Evolutionary conservation across 202 grass and related monocot genomes (phyloP), one percentile per base, ranked within the genome.

Genomic region (Cymbopogon flexuosus): DNA sequence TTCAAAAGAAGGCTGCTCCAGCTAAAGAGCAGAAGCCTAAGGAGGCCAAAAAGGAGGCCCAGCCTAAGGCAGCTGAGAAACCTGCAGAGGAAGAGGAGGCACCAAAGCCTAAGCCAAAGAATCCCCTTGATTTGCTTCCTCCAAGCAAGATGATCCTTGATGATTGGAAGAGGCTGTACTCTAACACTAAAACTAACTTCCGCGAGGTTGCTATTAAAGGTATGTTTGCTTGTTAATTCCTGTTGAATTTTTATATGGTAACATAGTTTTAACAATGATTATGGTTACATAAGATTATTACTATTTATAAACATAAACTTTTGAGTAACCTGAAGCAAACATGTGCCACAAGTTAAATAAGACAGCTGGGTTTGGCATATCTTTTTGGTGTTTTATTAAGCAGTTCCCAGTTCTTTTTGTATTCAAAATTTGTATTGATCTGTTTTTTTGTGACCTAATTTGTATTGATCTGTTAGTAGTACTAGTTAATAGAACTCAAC

Each of bases 161-260:
- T 78, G 94, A 97, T 46, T 39, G 93, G 93, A 97, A 97, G 87
- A 89, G 89, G 63, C 15, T 97, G 10, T 93, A 97, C 70, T 97
- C 93, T 2, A 97, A 97, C 76, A 97, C 91, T 0, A 97, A 97
- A 78, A 97, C 91, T 30, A 97, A 97, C 58, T 97, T 93, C 81
- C 91, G 77, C 1, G 93, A 97, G 82, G 85, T 97, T 82, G 91
- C 93, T 66, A 93, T 97, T 51, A 97, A 97, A 91, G 91, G 93
- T 97, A 84, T 6, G 16, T 12, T 76, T 64, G 43, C 46, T 58
- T 65, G 52, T 13, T 6, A 19, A 46, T 42, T 15, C 12, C 18
- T 43, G 14, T 43, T 45, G 18, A n/a, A 0, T 13, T 1, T 6
- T 77, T 27, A 10, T 8, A 29, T 19, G 19, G 5, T 3, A 10